Evolutionary conservation across 148 eudicot genomes (phyloP).

Genomic region (Rhododendron kiyosumense): DNA sequence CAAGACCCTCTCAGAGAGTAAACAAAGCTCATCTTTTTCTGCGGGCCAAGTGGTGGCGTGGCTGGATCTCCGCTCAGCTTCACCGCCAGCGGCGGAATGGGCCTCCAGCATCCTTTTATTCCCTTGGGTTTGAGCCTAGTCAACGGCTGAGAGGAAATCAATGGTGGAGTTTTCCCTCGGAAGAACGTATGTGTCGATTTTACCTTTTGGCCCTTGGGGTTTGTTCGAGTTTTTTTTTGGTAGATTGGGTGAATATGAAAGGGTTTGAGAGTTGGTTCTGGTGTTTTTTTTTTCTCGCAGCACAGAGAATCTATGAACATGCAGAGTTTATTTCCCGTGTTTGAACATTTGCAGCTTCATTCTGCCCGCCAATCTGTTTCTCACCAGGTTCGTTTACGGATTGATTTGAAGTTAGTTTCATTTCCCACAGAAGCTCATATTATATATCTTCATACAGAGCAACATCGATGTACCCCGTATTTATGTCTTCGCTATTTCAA

Average conservation of each 20-base stretch:
- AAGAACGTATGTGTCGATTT: slow-evolving; percentile 14
- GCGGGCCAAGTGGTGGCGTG: not conserved
- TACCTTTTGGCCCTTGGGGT: slow-evolving; percentile 1
- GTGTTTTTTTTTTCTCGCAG: slow-evolving; percentile 16
- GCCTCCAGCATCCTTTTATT: slow-evolving; percentile 24
- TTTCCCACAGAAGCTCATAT: no score
- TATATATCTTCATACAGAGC: no score
- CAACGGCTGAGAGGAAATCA: slow-evolving; percentile 23
- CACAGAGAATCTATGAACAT: slow-evolving; percentile 30
- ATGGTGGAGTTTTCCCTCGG: slow-evolving; percentile 8
- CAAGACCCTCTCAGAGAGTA: not conserved
- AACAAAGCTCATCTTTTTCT: not conserved
- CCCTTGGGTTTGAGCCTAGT: slow-evolving; percentile 24
- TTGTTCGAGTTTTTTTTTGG: not conserved
- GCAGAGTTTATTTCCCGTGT: slow-evolving; percentile 31
- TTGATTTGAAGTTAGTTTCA: not conserved
- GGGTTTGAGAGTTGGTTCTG: not conserved
- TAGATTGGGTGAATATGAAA: not conserved
- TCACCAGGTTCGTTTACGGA: no score
- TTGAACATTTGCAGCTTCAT: slow-evolving; percentile 37
- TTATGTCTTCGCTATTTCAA: no score
- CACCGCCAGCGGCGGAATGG: not conserved
- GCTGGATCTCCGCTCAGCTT: not conserved
- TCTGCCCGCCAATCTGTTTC: no score
- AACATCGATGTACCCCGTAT: no score